phyloP scores from a whole-genome alignment of 805 yeast species.

The Candida xyloterini region DNA sequence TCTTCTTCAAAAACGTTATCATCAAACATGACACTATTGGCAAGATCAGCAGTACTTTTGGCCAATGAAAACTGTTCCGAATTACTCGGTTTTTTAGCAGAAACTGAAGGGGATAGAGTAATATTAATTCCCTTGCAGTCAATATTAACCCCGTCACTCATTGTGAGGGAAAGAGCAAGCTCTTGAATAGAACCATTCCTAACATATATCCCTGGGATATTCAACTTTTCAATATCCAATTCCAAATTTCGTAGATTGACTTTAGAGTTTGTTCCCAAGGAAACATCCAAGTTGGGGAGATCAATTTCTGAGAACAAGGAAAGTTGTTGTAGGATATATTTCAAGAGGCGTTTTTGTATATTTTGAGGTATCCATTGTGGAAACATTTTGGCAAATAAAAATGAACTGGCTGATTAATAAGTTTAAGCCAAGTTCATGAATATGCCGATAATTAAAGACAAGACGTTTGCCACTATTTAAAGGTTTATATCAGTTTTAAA shows the following conservation, averaged over 20 bases:
- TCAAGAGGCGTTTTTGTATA: constrained; percentile 75
- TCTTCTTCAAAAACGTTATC: constrained; percentile 37
- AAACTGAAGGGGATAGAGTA: constrained; percentile 37
- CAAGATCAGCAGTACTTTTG: constrained; percentile 72
- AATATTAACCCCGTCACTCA: constrained; percentile 68
- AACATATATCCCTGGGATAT: constrained; percentile 60
- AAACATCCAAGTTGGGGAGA: constrained; percentile 75
- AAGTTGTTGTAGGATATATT: constrained; percentile 77
- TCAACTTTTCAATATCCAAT: constrained; percentile 68
- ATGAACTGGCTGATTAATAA: not conserved
- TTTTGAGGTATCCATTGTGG: constrained; percentile 78
- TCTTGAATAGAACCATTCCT: constrained; percentile 58
- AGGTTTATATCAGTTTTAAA: constrained; percentile 1
- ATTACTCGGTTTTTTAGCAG: constrained; percentile 27
- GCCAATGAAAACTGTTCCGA: constrained; percentile 49
- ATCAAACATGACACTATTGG: constrained; percentile 52
- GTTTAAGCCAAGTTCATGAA: not conserved
- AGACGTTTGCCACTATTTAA: constrained; percentile 6
- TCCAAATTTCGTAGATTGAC: constrained; percentile 58
- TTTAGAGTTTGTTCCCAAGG: constrained; percentile 55
- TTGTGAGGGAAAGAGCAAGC: constrained; percentile 57
- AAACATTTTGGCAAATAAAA: constrained; percentile 19
- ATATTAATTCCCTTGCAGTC: constrained; percentile 55
- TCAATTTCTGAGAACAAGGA: constrained; percentile 75
- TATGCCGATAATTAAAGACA: not conserved